Evolutionary conservation across 805 yeast genomes (phyloP).

Genomic region (Candida stauntonica): DNA sequence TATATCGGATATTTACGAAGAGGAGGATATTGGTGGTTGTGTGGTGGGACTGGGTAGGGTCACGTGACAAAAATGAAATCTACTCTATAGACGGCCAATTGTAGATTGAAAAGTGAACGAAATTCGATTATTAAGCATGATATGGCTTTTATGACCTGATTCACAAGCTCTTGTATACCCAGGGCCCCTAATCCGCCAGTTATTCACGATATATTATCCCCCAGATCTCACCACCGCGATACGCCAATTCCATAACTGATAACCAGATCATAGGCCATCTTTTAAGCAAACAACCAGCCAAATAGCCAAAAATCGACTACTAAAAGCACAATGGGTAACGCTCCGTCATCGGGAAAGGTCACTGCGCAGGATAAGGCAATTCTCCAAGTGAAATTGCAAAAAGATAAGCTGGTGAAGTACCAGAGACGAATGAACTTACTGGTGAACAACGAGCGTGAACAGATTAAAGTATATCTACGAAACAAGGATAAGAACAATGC

Average conservation of each 20-base stretch:
- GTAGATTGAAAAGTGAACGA: too few relatives aligned
- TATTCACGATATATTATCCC: too few relatives aligned
- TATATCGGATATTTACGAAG: constrained; percentile 48
- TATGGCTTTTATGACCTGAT: too few relatives aligned
- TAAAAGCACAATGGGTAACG: constrained; percentile 21
- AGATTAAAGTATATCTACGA: constrained; percentile 28
- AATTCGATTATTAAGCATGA: too few relatives aligned
- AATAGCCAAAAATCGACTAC: too few relatives aligned
- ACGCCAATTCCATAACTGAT: too few relatives aligned
- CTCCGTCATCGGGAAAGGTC: constrained; percentile 39
- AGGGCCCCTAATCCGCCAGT: too few relatives aligned
- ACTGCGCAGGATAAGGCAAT: constrained; percentile 85
- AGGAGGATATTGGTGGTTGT: neutral
- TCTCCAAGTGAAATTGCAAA: constrained; percentile 78
- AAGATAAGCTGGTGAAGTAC: constrained; percentile 79
- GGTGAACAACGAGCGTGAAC: constrained; percentile 52
- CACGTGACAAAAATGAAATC: too few relatives aligned
- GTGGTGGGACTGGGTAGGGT: neutral
- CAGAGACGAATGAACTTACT: constrained; percentile 48
- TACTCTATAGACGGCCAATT: too few relatives aligned
- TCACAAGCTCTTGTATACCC: too few relatives aligned
- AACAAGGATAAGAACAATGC: constrained; percentile 44
- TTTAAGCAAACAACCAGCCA: neutral
- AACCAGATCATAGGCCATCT: too few relatives aligned
- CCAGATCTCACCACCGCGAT: too few relatives aligned